phyloP scores from a whole-genome alignment of 495 filamentous ascomycete genomes.

The Penicillium ochrochloron region DNA sequence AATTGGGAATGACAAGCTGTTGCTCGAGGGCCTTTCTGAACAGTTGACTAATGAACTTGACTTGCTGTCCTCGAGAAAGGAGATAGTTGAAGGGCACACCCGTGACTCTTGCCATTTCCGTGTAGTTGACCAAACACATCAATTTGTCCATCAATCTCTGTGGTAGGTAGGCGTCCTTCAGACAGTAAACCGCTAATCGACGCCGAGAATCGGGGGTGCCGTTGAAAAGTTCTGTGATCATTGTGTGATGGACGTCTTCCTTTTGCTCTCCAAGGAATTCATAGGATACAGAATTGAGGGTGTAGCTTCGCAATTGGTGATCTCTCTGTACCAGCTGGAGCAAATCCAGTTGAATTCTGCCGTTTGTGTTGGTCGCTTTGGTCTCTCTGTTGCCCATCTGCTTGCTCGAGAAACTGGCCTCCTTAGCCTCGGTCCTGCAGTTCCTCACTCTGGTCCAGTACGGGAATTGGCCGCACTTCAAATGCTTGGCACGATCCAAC shows the following conservation, averaged over 20 bases:
- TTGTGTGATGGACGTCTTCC: constrained; percentile 97
- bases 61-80: constrained; percentile 89
- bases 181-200: constrained; percentile 90
- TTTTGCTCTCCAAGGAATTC: constrained; percentile 98
- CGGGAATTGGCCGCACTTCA: constrained; percentile 76
- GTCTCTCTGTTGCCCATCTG: constrained; percentile 98
- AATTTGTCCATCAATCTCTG: constrained; percentile 96
- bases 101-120: constrained; percentile 99
- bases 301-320: constrained; percentile 94
- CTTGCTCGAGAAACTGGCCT: constrained; percentile 92
- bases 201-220: constrained; percentile 90
- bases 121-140: constrained; percentile 96
- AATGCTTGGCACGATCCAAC: constrained; percentile 81
- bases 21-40: constrained; percentile 94
- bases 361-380: constrained; percentile 91
- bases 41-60: constrained; percentile 96
- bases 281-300: constrained; percentile 94
- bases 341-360: constrained; percentile 89
- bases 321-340: constrained; percentile 93
- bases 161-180: constrained; percentile 97
- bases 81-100: constrained; percentile 97
- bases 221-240: constrained; percentile 98
- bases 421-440: constrained; percentile 66
- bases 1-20: constrained; percentile 89
- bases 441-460: constrained; percentile 80